Evolutionary conservation across 2,329 filamentous ascomycete genomes (phyloP).

Genomic region (Botrytis fabae): DNA sequence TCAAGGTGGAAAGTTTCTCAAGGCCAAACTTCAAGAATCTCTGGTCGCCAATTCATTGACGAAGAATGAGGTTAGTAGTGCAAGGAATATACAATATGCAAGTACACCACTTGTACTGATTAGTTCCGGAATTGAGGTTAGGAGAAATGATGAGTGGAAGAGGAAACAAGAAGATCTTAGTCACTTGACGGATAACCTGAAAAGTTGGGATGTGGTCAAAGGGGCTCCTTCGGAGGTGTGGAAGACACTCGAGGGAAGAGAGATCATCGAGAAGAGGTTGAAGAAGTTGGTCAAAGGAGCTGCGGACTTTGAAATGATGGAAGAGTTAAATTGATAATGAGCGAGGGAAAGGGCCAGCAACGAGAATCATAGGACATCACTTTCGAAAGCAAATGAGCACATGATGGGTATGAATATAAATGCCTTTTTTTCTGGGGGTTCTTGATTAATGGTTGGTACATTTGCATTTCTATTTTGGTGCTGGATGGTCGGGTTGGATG

Average conservation of each 20-base stretch:
- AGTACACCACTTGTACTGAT: slow-evolving; percentile 77
- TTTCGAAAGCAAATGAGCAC: neutral
- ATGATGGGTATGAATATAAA: neutral
- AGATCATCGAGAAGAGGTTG: slow-evolving; percentile 76
- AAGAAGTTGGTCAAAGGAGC: slow-evolving; percentile 58
- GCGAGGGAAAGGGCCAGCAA: neutral
- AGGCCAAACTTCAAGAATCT: slow-evolving; percentile 89
- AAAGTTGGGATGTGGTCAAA: slow-evolving; percentile 83
- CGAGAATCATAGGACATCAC: neutral
- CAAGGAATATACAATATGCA: slow-evolving; percentile 75
- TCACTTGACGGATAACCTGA: slow-evolving; percentile 73
- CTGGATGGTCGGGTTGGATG: slow-evolving; percentile 7
- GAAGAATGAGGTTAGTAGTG: slow-evolving; percentile 76
- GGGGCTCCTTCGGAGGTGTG: slow-evolving; percentile 86
- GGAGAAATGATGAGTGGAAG: slow-evolving; percentile 71
- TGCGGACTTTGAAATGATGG: slow-evolving; percentile 3
- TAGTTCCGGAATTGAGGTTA: slow-evolving; percentile 74
- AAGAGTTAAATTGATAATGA: neutral
- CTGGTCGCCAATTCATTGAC: slow-evolving; percentile 83
- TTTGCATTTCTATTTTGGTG: slow-evolving; percentile 11
- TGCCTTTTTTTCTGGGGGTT: neutral
- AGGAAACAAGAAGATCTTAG: slow-evolving; percentile 82
- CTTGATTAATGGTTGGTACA: neutral
- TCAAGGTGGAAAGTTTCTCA: slow-evolving; percentile 80
- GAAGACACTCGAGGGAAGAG: slow-evolving; percentile 69